phyloP scores from a whole-genome alignment of 2,329 filamentous ascomycete species.

The Nothophoma quercina region DNA sequence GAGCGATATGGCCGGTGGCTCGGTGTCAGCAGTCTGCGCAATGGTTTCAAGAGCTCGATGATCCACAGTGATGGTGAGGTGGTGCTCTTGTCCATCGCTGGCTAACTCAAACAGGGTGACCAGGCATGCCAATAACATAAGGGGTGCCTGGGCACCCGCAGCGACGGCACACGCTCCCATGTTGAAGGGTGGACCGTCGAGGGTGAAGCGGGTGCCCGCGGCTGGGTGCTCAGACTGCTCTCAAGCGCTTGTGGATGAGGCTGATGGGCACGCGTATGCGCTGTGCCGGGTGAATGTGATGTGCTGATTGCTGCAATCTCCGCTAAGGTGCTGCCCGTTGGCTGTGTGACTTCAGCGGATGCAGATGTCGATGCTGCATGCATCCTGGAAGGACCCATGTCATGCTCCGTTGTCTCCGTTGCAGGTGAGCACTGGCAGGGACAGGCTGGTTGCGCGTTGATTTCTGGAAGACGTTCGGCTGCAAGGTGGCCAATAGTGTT shows the following conservation, averaged over 20 bases:
- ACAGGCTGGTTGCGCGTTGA: slow-evolving; percentile 28
- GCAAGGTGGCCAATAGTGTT: slow-evolving; percentile 29
- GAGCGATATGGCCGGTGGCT: slow-evolving; percentile 26
- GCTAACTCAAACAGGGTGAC: slow-evolving; percentile 28
- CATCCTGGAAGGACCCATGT: slow-evolving; percentile 30
- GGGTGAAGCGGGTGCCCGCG: slow-evolving; percentile 21
- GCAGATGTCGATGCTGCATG: slow-evolving; percentile 38
- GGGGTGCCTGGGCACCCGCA: slow-evolving; percentile 30
- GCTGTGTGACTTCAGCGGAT: slow-evolving; percentile 34
- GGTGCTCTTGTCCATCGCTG: slow-evolving; percentile 38
- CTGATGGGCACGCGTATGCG: slow-evolving; percentile 27
- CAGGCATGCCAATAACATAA: slow-evolving; percentile 22
- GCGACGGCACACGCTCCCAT: slow-evolving; percentile 38
- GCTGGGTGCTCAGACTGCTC: slow-evolving; percentile 27
- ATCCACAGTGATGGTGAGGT: slow-evolving; percentile 26
- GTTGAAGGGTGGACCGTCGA: slow-evolving; percentile 25
- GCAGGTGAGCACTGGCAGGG: slow-evolving; percentile 29
- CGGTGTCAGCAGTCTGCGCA: slow-evolving; percentile 34
- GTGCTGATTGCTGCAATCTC: slow-evolving; percentile 46
- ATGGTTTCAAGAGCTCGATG: slow-evolving; percentile 43
- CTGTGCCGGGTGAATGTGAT: slow-evolving; percentile 28
- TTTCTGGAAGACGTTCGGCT: slow-evolving; percentile 48
- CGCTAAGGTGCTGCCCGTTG: slow-evolving; percentile 40
- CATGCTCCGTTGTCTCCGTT: slow-evolving; percentile 31
- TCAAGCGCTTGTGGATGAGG: slow-evolving; percentile 27